Evolutionary conservation across 805 yeast genomes (phyloP).

Genomic region (Cephaloascus albidus): DNA sequence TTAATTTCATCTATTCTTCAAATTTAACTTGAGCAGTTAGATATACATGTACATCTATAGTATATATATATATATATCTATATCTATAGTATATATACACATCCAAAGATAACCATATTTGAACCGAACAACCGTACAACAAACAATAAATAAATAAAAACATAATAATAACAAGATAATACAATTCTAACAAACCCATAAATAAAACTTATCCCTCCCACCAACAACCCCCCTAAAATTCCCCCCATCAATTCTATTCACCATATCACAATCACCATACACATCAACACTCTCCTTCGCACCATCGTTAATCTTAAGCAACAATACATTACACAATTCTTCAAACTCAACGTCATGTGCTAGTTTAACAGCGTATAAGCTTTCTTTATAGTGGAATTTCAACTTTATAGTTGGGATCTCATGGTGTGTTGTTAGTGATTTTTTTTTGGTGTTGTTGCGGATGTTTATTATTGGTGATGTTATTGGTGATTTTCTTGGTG

Average conservation of each 20-base stretch:
- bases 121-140: too few relatives aligned
- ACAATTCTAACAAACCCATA: too few relatives aligned
- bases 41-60: too few relatives aligned
- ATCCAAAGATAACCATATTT: too few relatives aligned
- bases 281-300: background rate
- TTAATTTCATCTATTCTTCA: too few relatives aligned
- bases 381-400: background rate
- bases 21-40: too few relatives aligned
- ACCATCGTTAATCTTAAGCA: too few relatives aligned
- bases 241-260: background rate
- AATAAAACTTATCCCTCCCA: background rate
- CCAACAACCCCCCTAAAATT: background rate
- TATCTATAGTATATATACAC: too few relatives aligned
- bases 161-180: too few relatives aligned
- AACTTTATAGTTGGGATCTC: background rate
- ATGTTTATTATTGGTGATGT: background rate
- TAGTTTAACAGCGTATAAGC: background rate
- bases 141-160: too few relatives aligned
- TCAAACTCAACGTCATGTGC: background rate
- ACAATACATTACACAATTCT: background rate
- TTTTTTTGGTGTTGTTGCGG: background rate
- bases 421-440: background rate
- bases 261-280: background rate
- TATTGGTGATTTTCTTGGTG: background rate
- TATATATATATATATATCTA: too few relatives aligned